These are phyloP conservation scores for Emiliania huxleyi DNA, from an alignment of 78 protist genomes.

Conservation along the genomic window DNA sequence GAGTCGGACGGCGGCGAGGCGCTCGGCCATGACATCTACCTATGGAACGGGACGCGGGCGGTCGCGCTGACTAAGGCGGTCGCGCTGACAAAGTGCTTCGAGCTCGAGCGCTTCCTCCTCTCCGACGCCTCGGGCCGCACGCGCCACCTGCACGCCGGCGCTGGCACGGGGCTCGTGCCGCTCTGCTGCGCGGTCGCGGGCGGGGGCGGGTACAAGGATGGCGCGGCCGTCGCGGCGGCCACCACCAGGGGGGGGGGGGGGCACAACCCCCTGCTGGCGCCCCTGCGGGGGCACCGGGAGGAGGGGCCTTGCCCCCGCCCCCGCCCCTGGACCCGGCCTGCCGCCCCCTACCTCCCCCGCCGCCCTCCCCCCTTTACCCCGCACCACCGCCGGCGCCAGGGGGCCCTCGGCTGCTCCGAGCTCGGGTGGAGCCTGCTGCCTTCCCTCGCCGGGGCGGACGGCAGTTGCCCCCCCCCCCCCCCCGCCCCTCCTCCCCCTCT, in stretches of 20 bases:
- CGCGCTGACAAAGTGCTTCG: neutral
- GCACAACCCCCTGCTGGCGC: neutral
- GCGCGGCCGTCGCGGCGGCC: neutral
- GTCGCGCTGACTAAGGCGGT: constrained; percentile 1
- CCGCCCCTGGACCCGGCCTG: too few species aligned
- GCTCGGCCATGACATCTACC: neutral
- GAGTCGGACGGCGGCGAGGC: neutral
- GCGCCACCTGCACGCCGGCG: neutral
- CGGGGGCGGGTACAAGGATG: neutral
- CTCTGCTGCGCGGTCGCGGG: neutral
- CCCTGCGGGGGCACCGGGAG: neutral
- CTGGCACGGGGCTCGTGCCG: neutral
- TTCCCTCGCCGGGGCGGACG: too few species aligned
- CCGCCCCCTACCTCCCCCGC: too few species aligned
- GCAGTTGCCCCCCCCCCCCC: too few species aligned
- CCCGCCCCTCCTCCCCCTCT: too few species aligned
- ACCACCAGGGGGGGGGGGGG: neutral
- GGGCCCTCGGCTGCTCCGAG: too few species aligned
- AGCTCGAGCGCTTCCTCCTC: constrained; percentile 7
- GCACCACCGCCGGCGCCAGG: too few species aligned
- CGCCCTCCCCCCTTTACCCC: too few species aligned
- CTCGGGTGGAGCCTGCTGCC: too few species aligned
- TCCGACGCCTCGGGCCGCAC: neutral
- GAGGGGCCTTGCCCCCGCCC: too few species aligned
- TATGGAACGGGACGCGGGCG: neutral